phyloP scores from a whole-genome alignment of 208 protist species.

The Crithidia expoeki region DNA sequence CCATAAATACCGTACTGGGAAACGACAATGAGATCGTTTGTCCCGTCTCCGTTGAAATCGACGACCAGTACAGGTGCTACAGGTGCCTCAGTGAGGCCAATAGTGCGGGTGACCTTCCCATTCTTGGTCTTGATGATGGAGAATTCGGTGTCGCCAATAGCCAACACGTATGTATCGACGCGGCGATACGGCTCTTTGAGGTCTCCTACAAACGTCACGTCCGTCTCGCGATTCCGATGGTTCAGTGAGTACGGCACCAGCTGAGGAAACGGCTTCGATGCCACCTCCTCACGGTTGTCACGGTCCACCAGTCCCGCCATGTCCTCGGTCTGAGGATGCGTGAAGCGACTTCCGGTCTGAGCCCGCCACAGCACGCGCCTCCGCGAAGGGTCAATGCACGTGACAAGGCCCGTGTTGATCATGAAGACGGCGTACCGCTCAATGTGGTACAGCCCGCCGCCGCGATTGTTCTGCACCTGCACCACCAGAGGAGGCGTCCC shows the following conservation, averaged over 20 bases:
- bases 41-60: slow-evolving; percentile 90
- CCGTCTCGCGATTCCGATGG: slow-evolving; percentile 49
- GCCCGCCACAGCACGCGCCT: slow-evolving; percentile 82
- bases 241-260: slow-evolving; percentile 73
- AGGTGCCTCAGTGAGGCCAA: slow-evolving; percentile 54
- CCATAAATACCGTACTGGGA: slow-evolving; percentile 70
- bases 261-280: slow-evolving; percentile 61
- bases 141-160: slow-evolving; percentile 72
- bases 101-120: slow-evolving; percentile 65
- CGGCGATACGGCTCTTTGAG: slow-evolving; percentile 50
- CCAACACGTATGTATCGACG: slow-evolving; percentile 82
- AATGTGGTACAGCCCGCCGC: slow-evolving; percentile 60
- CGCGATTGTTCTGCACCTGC: slow-evolving; percentile 65
- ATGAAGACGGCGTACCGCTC: slow-evolving; percentile 86
- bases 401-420: slow-evolving; percentile 85
- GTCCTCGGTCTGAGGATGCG: slow-evolving; percentile 23
- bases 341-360: slow-evolving; percentile 69
- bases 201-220: slow-evolving; percentile 49
- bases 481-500: slow-evolving; percentile 76
- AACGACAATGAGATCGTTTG: slow-evolving; percentile 87
- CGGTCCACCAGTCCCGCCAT: slow-evolving; percentile 36
- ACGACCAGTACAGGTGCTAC: slow-evolving; percentile 78
- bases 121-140: slow-evolving; percentile 63
- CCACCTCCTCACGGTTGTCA: slow-evolving; percentile 27
- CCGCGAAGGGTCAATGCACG: slow-evolving; percentile 76